Evolutionary conservation across 257 asterid genomes (phyloP), one percentile per base, ranked within the genome.

Genomic region (Plantago ovata): DNA sequence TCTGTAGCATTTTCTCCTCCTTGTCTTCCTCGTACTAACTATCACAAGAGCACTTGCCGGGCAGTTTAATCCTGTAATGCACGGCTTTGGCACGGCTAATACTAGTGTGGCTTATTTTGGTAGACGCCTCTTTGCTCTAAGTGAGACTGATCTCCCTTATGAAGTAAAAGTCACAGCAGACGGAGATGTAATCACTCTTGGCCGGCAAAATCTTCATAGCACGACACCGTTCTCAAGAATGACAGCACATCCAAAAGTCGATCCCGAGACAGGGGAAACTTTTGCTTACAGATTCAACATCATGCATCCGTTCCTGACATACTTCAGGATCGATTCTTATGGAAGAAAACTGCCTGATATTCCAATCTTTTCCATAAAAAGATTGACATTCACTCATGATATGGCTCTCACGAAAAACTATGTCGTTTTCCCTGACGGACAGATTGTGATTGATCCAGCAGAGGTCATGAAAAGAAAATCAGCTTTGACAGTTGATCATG

Each of bases 171-270:
- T 86, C 23, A 53, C 66, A 2, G 16, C 63, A 0, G 50, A 75
- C 9, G 84, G 95, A 0, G 95, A 86, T 28, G 20, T 86, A 6
- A 3, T 75, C 16, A 86, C 95, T 4, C 11, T 83, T 0, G 84
- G 85, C 36, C 89, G 95, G 38, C 81, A 83, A 6, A 79, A 72
- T 6, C 71, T 70, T 41, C 82, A 87, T 14, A 33, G 44, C 22
- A 16, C 13, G 0, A 60, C 54, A 21, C 70, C 78, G 11, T 44
- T 36, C 15, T 67, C 52, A 61, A 70, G 78, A 44, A 85, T 86
- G 94, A 86, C 93, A 0, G 93, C 94, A 4, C 95, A 86, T 53
- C 93, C 94, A 3, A 86, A 86, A 70, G 57, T 68, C 5, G 93
- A 79, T 14, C 45, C 67, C 0, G 77, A 73, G 0, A 73, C 85